Evolutionary conservation across 2,329 filamentous ascomycete species (phyloP), one percentile per base, ranked within the genome.

Genomic region (Tolypocladium endophyticum): DNA sequence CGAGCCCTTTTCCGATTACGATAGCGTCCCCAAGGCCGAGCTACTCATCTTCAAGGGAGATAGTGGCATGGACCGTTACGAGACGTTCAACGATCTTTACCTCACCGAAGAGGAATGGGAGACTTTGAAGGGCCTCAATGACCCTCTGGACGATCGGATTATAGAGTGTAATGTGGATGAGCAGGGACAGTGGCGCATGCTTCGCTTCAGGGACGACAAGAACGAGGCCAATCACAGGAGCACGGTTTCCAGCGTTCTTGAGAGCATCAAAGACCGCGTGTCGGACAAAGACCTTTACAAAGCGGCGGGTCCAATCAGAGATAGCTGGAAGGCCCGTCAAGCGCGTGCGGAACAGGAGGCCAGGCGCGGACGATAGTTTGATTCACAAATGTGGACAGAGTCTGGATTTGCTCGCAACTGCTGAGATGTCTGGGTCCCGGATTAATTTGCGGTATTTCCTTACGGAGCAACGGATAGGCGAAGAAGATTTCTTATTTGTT

Each of bases 171-270:
- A 86, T 69, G 85, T 91, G 74, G 91, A 96, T 69, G 79, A 84
- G 1, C 73, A 86, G 60, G 83, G 83, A 23, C 79, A 87, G 28
- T 99, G 94, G 94, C 85, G 92, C 60, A 90, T 90, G 72, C 87
- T 94, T 66, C 86, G 92, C 36, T 93, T 97, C 73, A 83, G 94
- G 58, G 92, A 97, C 68, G 94, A 99, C 74, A 99, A 99, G 76
- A 79, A 80, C 35, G 88, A 96, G 65, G 92, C 90, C 0, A 99
- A 99, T 69, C 92, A 97, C 73, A 87, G 89, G 61, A 86, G 79
- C 23, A 93, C 90, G 0, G 90, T 97, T 1, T 79, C 86, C 33
- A 95, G 89, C 70, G 94, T 99, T 4, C 81, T 97, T 61, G 87
- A 93, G 64, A 96, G 90, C 73, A 97, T 99, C 66, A 82, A 86